phyloP scores from a whole-genome alignment of 31 red algal genomes.

The Endocladia muricata region DNA sequence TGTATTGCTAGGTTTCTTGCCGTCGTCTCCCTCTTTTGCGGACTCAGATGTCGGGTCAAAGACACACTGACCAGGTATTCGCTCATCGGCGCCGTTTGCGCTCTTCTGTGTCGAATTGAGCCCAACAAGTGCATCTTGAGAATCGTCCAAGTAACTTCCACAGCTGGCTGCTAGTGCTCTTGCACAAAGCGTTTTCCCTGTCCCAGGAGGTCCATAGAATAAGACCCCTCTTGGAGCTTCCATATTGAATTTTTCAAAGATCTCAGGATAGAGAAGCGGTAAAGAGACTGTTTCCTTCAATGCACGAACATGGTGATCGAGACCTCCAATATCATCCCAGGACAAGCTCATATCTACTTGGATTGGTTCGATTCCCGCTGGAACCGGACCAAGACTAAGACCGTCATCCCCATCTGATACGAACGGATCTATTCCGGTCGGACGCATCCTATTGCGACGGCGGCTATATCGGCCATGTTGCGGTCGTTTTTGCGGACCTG shows the following conservation, averaged over 20 bases:
- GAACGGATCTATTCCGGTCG: conserved; percentile 39
- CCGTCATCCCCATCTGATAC: conserved; percentile 47
- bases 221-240: conserved; percentile 88
- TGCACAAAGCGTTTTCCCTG: conserved; percentile 92
- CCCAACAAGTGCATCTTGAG: neutral
- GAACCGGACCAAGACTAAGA: conserved; percentile 2
- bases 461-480: conserved; percentile 28
- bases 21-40: neutral
- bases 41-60: neutral
- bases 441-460: conserved; percentile 21
- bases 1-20: neutral
- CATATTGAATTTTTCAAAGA: conserved; percentile 89
- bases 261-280: conserved; percentile 91
- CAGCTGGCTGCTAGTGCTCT: conserved; percentile 82
- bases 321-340: conserved; percentile 83
- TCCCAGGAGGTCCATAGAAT: conserved; percentile 96
- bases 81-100: neutral
- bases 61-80: neutral
- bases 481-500: conserved; percentile 2
- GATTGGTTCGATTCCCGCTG: conserved; percentile 66
- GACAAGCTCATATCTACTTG: conserved; percentile 66
- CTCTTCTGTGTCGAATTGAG: neutral
- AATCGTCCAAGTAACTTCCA: neutral
- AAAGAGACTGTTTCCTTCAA: conserved; percentile 95
- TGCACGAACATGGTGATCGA: conserved; percentile 73